Percentiles rank a stretch among this genome's conserved stretches.
Evolutionary conservation across 1,284 basidiomycete species (phyloP).

Genomic region (Xerocomus alliaceus): DNA sequence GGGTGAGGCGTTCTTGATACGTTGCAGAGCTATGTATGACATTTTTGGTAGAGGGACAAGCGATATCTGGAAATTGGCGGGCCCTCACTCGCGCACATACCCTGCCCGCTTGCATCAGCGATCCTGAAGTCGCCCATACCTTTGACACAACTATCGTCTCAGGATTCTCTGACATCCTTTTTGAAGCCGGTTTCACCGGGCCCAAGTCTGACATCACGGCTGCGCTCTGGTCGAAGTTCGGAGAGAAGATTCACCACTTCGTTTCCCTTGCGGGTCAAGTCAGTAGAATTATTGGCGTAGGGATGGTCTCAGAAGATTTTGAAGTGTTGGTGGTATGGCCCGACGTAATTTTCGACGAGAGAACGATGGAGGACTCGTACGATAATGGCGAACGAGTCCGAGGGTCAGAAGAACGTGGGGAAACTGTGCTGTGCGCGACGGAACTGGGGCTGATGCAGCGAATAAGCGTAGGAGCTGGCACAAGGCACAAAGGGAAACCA

Average conservation of each 20-base stretch:
- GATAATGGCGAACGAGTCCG: constrained; percentile 14
- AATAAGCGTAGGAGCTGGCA: constrained; percentile 2
- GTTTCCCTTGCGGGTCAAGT: constrained; percentile 24
- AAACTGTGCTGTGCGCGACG: constrained; percentile 20
- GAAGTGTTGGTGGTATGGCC: constrained; percentile 22
- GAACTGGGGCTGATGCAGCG: constrained; percentile 23
- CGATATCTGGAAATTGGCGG: constrained; percentile 29
- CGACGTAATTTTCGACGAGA: constrained; percentile 12
- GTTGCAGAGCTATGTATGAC: not conserved
- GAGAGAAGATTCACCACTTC: constrained; percentile 20
- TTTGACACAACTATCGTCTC: constrained; percentile 12
- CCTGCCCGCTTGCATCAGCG: constrained; percentile 9
- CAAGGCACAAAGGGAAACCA: not conserved
- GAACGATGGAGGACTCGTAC: constrained; percentile 23
- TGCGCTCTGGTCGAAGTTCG: constrained; percentile 20
- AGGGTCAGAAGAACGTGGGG: not conserved
- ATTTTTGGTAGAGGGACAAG: constrained; percentile 18
- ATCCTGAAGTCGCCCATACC: constrained; percentile 19
- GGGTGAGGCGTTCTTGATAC: constrained; percentile 5
- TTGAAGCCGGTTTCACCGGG: constrained; percentile 19
- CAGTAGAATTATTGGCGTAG: constrained; percentile 21
- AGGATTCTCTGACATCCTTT: constrained; percentile 25
- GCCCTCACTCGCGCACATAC: constrained; percentile 22
- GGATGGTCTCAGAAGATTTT: constrained; percentile 29
- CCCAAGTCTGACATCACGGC: constrained; percentile 9